Evolutionary conservation across 495 filamentous ascomycete genomes (phyloP).

Genomic region (Penicillium malachiteum): DNA sequence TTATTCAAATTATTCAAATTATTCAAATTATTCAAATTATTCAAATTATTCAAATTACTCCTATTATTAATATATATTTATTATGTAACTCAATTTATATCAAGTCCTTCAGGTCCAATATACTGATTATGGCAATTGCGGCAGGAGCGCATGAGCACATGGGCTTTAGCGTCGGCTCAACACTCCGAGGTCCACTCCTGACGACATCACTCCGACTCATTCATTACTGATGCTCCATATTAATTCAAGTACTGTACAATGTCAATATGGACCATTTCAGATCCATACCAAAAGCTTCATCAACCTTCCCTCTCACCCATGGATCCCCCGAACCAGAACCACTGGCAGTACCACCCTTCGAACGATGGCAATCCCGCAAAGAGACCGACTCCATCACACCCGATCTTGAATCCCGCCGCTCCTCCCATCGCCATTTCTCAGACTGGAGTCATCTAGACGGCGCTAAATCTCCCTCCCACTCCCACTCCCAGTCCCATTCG

Average conservation of each 20-base stretch:
- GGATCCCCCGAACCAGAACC: slow-evolving; percentile 22
- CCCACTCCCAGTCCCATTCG: too few relatives aligned
- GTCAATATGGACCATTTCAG: slow-evolving; percentile 24
- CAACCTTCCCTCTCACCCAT: slow-evolving; percentile 29
- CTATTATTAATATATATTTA: too few relatives aligned
- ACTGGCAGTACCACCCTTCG: not conserved
- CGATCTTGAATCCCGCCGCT: not conserved
- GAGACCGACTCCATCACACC: too few relatives aligned
- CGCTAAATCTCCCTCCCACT: slow-evolving; percentile 6
- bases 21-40: too few relatives aligned
- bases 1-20: too few relatives aligned
- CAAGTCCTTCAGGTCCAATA: too few relatives aligned
- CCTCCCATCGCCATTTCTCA: not conserved
- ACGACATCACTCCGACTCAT: too few relatives aligned
- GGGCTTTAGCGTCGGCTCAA: not conserved
- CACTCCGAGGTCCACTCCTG: not conserved
- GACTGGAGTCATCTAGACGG: slow-evolving; percentile 24
- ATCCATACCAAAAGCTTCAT: slow-evolving; percentile 15
- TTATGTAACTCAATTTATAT: too few relatives aligned
- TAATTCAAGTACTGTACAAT: too few relatives aligned
- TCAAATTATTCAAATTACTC: too few relatives aligned
- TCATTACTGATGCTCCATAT: too few relatives aligned
- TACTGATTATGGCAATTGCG: not conserved
- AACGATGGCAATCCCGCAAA: not conserved
- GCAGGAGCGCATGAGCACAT: not conserved